Evolutionary conservation across 2,329 filamentous ascomycete genomes (phyloP), one percentile per base, ranked within the genome.

Genomic region (Alternaria gaisen): DNA sequence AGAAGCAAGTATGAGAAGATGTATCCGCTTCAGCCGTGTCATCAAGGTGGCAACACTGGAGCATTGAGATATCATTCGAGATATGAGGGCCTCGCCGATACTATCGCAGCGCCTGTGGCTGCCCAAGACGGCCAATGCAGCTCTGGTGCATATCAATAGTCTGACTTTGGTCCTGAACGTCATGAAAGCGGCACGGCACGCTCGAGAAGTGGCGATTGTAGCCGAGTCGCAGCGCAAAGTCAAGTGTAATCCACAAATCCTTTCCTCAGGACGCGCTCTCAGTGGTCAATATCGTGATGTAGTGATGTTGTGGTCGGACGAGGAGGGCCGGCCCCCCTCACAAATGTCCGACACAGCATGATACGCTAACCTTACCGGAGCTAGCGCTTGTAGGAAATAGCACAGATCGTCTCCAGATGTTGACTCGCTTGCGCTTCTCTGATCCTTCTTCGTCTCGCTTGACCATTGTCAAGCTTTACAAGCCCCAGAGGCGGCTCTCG

Each of bases 241-340:
- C 56, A 48, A 28, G 44, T 58, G 8, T 48, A 36, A 48, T 26
- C 26, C 54, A 41, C 20, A 41, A 5, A 42, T 36, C 9, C 16
- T 18, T 43, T 26, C 24, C 30, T 24, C 16, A 57, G 30, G n/a
- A 16, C 20, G 46, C 44, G 18, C 44, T 58, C 43, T 65, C 44
- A 64, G 50, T 66, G 67, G 65, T 50, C 53, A 50, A 56, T 16
- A 44, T 36, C 18, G 26, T 34, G 56, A 58, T 59, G 56, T 52
- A 38, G 58, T 65, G 61, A 65, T 69, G 65, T 57, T 54, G 60
- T 62, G 40, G 58, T 57, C 63, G 58, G 59, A 53, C 62, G 58
- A 61, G 65, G 64, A 68, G 42, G 28, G 50, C 56, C 72, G 72
- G 72, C 56, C 72, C 72, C 70, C 72, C 72, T 71, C 61, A 52